Evolutionary conservation across 805 yeast genomes (phyloP).

Genomic region (Metschnikowia lochheadii): DNA sequence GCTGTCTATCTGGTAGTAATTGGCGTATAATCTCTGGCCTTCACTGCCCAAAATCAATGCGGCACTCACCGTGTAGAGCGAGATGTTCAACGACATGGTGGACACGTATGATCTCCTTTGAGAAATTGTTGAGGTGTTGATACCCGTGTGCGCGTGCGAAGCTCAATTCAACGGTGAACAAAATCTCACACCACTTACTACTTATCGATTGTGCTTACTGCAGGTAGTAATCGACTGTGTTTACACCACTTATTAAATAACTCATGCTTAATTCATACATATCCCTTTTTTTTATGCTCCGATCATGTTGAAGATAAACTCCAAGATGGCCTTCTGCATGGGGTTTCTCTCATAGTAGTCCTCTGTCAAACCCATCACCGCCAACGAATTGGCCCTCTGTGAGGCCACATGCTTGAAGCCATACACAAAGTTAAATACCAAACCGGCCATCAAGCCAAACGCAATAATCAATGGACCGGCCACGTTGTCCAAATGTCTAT

Average conservation of each 20-base stretch:
- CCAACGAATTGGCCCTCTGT: slow-evolving; percentile 13
- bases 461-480: slow-evolving; percentile 85
- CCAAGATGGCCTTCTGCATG: slow-evolving; percentile 32
- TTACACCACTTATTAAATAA: not conserved
- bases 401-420: slow-evolving; percentile 41
- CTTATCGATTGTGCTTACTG: too few relatives aligned
- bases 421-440: slow-evolving; percentile 67
- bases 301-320: slow-evolving; percentile 28
- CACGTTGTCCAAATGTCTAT: slow-evolving; percentile 83
- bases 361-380: slow-evolving; percentile 23
- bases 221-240: too few relatives aligned
- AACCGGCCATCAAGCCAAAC: slow-evolving; percentile 58
- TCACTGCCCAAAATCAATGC: slow-evolving; percentile 74
- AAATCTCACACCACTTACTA: too few relatives aligned
- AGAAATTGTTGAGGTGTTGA: slow-evolving; percentile 4
- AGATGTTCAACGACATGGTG: slow-evolving; percentile 45
- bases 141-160: slow-evolving; percentile 5
- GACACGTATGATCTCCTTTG: not conserved
- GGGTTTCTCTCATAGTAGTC: slow-evolving; percentile 31
- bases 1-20: slow-evolving; percentile 64
- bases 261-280: not conserved
- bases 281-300: slow-evolving; percentile 10
- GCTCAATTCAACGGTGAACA: not conserved
- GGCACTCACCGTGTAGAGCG: slow-evolving; percentile 81
- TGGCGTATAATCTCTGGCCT: slow-evolving; percentile 77